These are phyloP conservation scores for Cyberlindnera mycetangii DNA, from an alignment of 805 yeast species.

Conservation along the genomic window DNA sequence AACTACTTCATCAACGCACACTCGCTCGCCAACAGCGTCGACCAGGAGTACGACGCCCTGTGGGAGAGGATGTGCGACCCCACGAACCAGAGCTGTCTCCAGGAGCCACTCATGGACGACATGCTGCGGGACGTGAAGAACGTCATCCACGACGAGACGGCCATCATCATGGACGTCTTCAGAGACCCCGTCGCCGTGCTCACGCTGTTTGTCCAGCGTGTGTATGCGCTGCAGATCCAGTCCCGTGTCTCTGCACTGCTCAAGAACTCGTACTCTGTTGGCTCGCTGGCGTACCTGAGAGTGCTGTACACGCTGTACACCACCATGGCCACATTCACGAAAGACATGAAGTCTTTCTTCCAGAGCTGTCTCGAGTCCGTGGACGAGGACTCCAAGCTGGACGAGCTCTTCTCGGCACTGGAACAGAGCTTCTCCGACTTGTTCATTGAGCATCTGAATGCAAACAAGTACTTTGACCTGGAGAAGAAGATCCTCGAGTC, in stretches of 20 bases:
- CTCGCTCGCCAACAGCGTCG: constrained; percentile 24
- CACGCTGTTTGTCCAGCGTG: constrained; percentile 66
- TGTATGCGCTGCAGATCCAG: constrained; percentile 69
- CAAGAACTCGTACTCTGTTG: constrained; percentile 57
- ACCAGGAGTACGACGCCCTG: constrained; percentile 40
- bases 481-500: constrained; percentile 67
- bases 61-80: constrained; percentile 69
- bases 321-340: constrained; percentile 56
- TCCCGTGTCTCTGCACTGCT: constrained; percentile 55
- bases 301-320: constrained; percentile 65
- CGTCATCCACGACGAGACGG: constrained; percentile 68
- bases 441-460: constrained; percentile 65
- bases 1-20: constrained; percentile 52
- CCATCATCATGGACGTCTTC: constrained; percentile 71
- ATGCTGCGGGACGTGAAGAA: constrained; percentile 55
- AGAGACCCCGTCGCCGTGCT: constrained; percentile 63
- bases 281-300: constrained; percentile 73
- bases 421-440: constrained; percentile 74
- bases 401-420: constrained; percentile 44
- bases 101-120: constrained; percentile 50
- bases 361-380: constrained; percentile 36
- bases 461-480: constrained; percentile 62
- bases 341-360: constrained; percentile 62
- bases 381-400: constrained; percentile 35
- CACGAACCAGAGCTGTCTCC: constrained; percentile 41